Conservation (phyloP, 2,329 filamentous ascomycete species). For the Diaporthe sp. region DNA sequence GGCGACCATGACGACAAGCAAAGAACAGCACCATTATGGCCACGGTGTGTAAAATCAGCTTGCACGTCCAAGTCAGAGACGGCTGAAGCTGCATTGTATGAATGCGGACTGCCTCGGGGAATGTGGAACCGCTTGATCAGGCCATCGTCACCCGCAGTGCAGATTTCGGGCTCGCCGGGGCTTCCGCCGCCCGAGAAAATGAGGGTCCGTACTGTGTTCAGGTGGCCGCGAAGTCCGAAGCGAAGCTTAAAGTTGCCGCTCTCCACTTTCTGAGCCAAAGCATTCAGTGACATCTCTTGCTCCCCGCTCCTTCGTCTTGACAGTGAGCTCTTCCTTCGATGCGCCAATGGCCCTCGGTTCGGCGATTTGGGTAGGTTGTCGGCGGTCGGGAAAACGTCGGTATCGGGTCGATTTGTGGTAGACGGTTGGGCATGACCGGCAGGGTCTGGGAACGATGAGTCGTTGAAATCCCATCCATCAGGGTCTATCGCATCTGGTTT, state of each 20-base stretch:
- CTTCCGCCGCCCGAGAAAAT: conserved; percentile 98
- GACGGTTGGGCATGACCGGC: conserved; percentile 61
- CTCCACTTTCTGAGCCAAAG: conserved; percentile 72
- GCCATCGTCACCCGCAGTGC: conserved; percentile 94
- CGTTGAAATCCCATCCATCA: conserved; percentile 95
- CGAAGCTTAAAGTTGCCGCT: conserved; percentile 89
- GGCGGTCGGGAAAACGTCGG: conserved; percentile 87
- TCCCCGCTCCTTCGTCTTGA: conserved; percentile 80
- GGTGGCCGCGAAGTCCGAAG: conserved; percentile 91
- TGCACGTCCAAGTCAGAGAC: conserved; percentile 89
- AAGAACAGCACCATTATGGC: conserved; percentile 91
- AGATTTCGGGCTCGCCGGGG: conserved; percentile 95
- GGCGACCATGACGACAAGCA: conserved; percentile 89
- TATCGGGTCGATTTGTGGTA: conserved; percentile 79
- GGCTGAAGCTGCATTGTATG: conserved; percentile 60
- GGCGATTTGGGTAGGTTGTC: conserved; percentile 87
- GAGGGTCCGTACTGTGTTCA: conserved; percentile 93
- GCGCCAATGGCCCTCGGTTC: conserved; percentile 75
- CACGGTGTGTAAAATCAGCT: conserved; percentile 95
- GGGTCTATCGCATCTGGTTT: conserved; percentile 66
- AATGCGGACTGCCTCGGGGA: conserved; percentile 78
- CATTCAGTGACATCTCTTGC: conserved; percentile 68
- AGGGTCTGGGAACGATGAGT: conserved; percentile 75
- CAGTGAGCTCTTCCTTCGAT: conserved; percentile 86
- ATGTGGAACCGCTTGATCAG: conserved; percentile 98